A percentile compares a stretch with the other conserved stretches of the same genome.
phyloP scores from a whole-genome alignment of 768 basidiomycete genomes.

The Holtermannia corniformis region DNA sequence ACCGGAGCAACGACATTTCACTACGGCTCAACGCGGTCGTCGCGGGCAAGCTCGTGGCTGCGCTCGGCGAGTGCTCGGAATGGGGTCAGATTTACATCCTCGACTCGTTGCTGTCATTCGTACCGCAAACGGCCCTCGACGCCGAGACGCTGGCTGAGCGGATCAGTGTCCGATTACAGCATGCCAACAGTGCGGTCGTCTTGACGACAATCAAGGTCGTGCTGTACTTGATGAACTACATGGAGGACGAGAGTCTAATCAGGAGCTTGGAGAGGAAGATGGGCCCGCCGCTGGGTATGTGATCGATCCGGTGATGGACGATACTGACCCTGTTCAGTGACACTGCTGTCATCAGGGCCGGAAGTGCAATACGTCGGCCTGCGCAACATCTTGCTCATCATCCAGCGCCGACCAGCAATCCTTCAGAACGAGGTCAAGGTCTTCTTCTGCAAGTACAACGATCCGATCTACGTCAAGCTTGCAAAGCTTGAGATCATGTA shows the following conservation, averaged over 20 bases:
- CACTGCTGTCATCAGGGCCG: conserved; percentile 87
- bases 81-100: conserved; percentile 99
- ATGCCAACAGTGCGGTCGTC: conserved; percentile 99
- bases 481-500: conserved; percentile 99
- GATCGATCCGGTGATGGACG: conserved; percentile 5
- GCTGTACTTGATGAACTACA: conserved; percentile 97
- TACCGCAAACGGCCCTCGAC: conserved; percentile 77
- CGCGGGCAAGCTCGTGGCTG: conserved; percentile 80
- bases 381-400: conserved; percentile 92
- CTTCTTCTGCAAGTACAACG: conserved; percentile 99
- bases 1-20: conserved; percentile 85
- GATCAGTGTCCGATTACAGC: conserved; percentile 83
- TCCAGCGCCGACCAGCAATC: conserved; percentile 84
- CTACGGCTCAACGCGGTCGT: conserved; percentile 79
- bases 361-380: conserved; percentile 98
- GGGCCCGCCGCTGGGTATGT: conserved; percentile 84
- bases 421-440: conserved; percentile 96
- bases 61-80: conserved; percentile 91
- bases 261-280: conserved; percentile 93
- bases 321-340: conserved; percentile 50
- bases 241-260: conserved; percentile 76
- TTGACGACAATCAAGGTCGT: conserved; percentile 95
- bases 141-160: conserved; percentile 94
- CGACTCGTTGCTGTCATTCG: conserved; percentile 83
- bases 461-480: conserved; percentile 96